These are phyloP conservation scores for Suillus tomentosus DNA, from an alignment of 768 basidiomycete genomes.

Conservation along the genomic window DNA sequence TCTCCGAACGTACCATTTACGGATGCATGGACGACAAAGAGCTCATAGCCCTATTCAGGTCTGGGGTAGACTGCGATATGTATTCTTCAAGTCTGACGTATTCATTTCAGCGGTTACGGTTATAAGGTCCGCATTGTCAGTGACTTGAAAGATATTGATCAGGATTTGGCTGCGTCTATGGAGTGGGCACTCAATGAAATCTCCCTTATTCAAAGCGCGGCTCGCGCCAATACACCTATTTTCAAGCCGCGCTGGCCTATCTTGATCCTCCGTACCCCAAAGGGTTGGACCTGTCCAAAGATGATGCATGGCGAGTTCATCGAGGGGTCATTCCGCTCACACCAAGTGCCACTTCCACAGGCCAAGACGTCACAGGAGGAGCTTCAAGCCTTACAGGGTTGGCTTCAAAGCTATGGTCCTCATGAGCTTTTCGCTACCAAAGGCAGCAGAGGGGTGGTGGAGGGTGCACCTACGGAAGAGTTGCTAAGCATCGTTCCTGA, in stretches of 20 bases:
- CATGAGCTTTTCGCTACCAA: slow-evolving; percentile 59
- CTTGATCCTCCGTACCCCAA: slow-evolving; percentile 83
- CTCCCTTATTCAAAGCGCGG: slow-evolving; percentile 74
- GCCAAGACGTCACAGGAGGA: slow-evolving; percentile 67
- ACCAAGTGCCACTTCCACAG: slow-evolving; percentile 85
- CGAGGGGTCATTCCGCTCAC: slow-evolving; percentile 81
- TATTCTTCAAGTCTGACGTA: slow-evolving; percentile 10
- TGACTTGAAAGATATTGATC: slow-evolving; percentile 64
- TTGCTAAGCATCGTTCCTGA: slow-evolving; percentile 63
- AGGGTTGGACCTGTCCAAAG: slow-evolving; percentile 76
- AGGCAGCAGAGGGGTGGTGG: slow-evolving; percentile 17
- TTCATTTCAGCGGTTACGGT: slow-evolving; percentile 65
- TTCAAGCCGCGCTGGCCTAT: slow-evolving; percentile 92
- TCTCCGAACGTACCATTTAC: slow-evolving; percentile 86
- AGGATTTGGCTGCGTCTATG: slow-evolving; percentile 78
- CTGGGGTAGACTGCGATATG: slow-evolving; percentile 15
- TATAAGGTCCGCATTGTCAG: slow-evolving; percentile 87
- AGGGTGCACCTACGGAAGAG: slow-evolving; percentile 54
- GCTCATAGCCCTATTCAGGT: slow-evolving; percentile 74
- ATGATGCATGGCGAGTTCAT: slow-evolving; percentile 66
- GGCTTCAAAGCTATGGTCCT: slow-evolving; percentile 75
- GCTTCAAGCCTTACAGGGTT: slow-evolving; percentile 61
- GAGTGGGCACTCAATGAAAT: slow-evolving; percentile 81
- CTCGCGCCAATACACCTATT: slow-evolving; percentile 73
- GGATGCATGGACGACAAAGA: slow-evolving; percentile 93